Evolutionary conservation across 73 alveolate genomes (phyloP).

Genomic region (Stentor roeselii): DNA sequence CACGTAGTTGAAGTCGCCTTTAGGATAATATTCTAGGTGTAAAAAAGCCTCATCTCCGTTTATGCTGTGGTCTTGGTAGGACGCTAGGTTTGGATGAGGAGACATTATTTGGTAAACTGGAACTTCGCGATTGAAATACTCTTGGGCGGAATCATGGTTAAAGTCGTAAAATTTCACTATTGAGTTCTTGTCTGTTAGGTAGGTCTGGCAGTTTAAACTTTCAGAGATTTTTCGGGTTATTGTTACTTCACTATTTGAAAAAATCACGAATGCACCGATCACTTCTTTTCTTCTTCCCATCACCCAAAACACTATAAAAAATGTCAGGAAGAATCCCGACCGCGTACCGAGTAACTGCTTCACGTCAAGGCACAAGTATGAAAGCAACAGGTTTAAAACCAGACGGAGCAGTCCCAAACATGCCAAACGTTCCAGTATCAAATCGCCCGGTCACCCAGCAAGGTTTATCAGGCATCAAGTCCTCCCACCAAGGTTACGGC

Average conservation of each 20-base stretch:
- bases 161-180: background rate
- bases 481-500: slow-evolving; percentile 78
- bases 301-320: too few relatives aligned
- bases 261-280: background rate
- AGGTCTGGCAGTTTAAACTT: background rate
- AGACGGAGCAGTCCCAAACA: background rate
- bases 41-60: too few relatives aligned
- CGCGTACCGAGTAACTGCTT: slow-evolving; percentile 11
- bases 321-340: slow-evolving; percentile 29
- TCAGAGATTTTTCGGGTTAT: background rate
- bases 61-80: background rate
- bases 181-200: background rate
- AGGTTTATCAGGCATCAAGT: slow-evolving; percentile 83
- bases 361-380: slow-evolving; percentile 23
- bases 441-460: slow-evolving; percentile 95
- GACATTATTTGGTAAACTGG: background rate
- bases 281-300: too few relatives aligned
- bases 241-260: background rate
- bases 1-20: background rate
- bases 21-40: background rate
- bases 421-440: slow-evolving; percentile 35
- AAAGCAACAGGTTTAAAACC: slow-evolving; percentile 29
- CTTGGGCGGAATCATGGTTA: background rate
- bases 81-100: background rate
- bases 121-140: background rate